These are phyloP conservation scores for Glebionis coronaria DNA, from an alignment of 129 eudicot species.

Conservation along the genomic window DNA sequence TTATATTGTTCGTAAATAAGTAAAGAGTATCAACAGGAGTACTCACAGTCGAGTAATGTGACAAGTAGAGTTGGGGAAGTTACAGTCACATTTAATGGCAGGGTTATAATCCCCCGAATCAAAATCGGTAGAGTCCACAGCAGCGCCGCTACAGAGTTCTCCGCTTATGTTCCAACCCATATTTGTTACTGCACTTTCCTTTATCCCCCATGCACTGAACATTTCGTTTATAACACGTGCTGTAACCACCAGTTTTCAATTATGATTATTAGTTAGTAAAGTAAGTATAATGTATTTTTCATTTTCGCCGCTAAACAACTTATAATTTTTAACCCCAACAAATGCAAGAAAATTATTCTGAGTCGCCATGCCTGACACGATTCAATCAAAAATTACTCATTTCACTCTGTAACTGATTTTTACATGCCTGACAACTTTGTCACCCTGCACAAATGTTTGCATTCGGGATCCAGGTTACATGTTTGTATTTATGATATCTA, in stretches of 20 bases:
- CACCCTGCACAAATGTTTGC: too few relatives aligned
- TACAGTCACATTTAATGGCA: conserved; percentile 59
- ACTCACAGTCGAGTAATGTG: conserved; percentile 60
- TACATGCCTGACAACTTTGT: too few relatives aligned
- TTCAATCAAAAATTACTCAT: too few relatives aligned
- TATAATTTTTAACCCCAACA: not conserved
- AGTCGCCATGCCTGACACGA: too few relatives aligned
- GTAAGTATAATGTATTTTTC: not conserved
- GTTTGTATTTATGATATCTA: too few relatives aligned
- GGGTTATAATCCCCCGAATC: conserved; percentile 41
- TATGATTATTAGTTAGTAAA: not conserved
- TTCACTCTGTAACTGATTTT: too few relatives aligned
- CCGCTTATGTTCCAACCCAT: conserved; percentile 60
- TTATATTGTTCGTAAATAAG: too few relatives aligned
- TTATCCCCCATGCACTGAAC: conserved; percentile 43
- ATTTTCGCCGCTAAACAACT: not conserved
- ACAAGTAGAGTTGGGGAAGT: conserved; percentile 39
- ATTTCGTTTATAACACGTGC: conserved; percentile 46
- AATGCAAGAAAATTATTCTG: not conserved
- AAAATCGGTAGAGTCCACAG: conserved; percentile 35
- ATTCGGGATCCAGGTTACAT: too few relatives aligned
- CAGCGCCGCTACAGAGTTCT: conserved; percentile 65
- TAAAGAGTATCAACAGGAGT: not conserved
- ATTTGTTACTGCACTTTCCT: conserved; percentile 14
- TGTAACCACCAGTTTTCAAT: conserved; percentile 23